These are phyloP conservation scores for Tausonia pullulans DNA, from an alignment of 1,284 basidiomycete genomes.

Conservation along the genomic window DNA sequence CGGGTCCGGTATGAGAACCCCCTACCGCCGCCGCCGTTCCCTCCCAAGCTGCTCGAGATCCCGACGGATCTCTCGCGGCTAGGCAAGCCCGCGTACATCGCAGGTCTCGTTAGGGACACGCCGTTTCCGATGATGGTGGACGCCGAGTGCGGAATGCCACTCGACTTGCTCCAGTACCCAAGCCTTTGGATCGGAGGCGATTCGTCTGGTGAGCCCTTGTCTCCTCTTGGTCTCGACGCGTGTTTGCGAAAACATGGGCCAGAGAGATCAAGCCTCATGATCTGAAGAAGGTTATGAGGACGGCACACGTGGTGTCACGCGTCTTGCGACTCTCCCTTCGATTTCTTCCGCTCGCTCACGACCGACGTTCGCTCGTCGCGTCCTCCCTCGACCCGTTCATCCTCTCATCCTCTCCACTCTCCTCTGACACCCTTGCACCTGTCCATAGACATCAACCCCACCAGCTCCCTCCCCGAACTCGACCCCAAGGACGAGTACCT, in stretches of 20 bases:
- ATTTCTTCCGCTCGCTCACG: constrained; percentile 6
- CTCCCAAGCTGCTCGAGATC: constrained; percentile 80
- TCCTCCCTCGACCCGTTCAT: background rate
- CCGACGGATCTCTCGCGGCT: constrained; percentile 76
- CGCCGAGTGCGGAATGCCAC: constrained; percentile 85
- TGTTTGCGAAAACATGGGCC: too few species aligned
- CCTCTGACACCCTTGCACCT: background rate
- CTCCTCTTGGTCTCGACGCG: too few species aligned
- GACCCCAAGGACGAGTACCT: constrained; percentile 56
- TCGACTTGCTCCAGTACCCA: constrained; percentile 64
- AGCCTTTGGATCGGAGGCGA: constrained; percentile 72
- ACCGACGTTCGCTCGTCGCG: background rate
- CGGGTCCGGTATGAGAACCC: constrained; percentile 87
- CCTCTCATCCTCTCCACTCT: background rate
- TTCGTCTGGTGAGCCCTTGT: constrained; percentile 41
- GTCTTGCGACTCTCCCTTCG: constrained; percentile 6
- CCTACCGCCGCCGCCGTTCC: constrained; percentile 84
- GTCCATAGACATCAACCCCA: constrained; percentile 45
- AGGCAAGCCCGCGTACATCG: constrained; percentile 68
- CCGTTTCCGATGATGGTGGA: constrained; percentile 87
- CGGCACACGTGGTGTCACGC: background rate
- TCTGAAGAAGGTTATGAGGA: background rate
- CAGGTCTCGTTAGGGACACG: constrained; percentile 62
- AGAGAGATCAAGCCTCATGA: too few species aligned
- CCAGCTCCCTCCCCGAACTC: constrained; percentile 46